Evolutionary conservation across 805 yeast species (phyloP).

Genomic region (Candida verbasci): DNA sequence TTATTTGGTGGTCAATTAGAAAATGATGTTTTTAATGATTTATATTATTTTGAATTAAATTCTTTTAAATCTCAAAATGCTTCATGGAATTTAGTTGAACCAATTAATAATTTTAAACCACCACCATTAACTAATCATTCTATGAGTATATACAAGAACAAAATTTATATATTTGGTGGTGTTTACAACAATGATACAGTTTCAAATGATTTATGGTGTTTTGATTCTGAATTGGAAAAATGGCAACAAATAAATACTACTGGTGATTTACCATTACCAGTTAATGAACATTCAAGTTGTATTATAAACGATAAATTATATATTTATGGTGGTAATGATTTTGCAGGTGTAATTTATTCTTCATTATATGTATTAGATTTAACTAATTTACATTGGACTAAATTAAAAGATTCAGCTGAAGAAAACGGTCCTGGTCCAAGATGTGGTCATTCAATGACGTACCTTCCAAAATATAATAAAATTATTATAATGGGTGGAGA

Average conservation of each 20-base stretch:
- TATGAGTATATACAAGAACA: conserved; percentile 74
- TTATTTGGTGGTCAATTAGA: conserved; percentile 93
- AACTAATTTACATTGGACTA: conserved; percentile 67
- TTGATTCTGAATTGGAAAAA: conserved; percentile 59
- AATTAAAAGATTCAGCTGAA: conserved; percentile 47
- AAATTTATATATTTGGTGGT: conserved; percentile 89
- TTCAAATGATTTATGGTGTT: conserved; percentile 74
- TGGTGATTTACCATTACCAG: conserved; percentile 78
- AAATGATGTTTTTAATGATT: conserved; percentile 79
- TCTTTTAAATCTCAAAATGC: conserved; percentile 80
- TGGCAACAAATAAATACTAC: conserved; percentile 71
- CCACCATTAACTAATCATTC: conserved; percentile 91
- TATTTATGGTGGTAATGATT: conserved; percentile 85
- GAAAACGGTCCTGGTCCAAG: conserved; percentile 70
- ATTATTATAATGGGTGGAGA: conserved; percentile 91
- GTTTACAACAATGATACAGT: conserved; percentile 62
- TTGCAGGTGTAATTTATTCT: conserved; percentile 62
- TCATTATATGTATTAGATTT: conserved; percentile 74
- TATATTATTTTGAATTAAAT: conserved; percentile 82
- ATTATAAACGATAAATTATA: conserved; percentile 74
- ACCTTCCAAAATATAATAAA: conserved; percentile 59
- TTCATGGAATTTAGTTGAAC: conserved; percentile 72
- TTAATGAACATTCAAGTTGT: conserved; percentile 88
- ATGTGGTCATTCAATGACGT: conserved; percentile 88
- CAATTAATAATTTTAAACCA: conserved; percentile 47